A percentile compares a stretch with the other conserved stretches of the same genome.
phyloP scores from a whole-genome alignment of 177 flowering plant genomes.

The Telopea speciosissima region DNA sequence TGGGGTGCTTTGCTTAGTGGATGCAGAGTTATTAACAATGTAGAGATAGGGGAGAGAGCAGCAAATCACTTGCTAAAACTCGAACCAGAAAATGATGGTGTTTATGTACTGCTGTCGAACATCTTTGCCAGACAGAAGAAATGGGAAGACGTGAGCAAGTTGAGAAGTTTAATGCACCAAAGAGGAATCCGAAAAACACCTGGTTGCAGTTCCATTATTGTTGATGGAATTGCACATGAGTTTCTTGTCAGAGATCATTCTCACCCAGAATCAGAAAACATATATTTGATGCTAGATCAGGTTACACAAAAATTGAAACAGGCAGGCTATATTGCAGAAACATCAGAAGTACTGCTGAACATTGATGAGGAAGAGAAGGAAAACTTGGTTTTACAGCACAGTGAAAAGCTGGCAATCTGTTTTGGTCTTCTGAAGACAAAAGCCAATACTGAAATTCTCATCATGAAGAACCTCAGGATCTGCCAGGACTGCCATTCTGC shows the following conservation, averaged over 20 bases:
- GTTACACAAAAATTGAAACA: slow-evolving; percentile 9
- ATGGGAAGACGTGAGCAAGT: slow-evolving; percentile 6
- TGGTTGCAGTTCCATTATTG: slow-evolving; percentile 12
- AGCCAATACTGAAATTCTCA: slow-evolving; percentile 5
- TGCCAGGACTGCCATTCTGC: slow-evolving; percentile 13
- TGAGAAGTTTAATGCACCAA: slow-evolving; percentile 10
- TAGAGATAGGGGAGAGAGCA: slow-evolving; percentile 2
- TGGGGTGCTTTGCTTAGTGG: slow-evolving; percentile 11
- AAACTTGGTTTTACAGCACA: slow-evolving; percentile 8
- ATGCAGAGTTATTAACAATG: slow-evolving; percentile 9
- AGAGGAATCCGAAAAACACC: slow-evolving; percentile 13
- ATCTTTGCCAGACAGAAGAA: slow-evolving; percentile 4
- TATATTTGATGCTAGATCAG: slow-evolving; percentile 9
- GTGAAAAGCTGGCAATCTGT: slow-evolving; percentile 10
- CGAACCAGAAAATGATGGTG: slow-evolving; percentile 12
- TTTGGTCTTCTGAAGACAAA: slow-evolving; percentile 14
- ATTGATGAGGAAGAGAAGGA: slow-evolving; percentile 11
- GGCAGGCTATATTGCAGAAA: slow-evolving; percentile 11
- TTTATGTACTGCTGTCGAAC: slow-evolving; percentile 11
- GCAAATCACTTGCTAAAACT: neutral
- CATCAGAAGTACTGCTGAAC: slow-evolving; percentile 11
- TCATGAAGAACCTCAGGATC: slow-evolving; percentile 7
- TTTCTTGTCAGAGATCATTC: slow-evolving; percentile 12
- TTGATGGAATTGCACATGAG: slow-evolving; percentile 11
- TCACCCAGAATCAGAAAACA: slow-evolving; percentile 10